These are phyloP conservation scores for Pyrenophora seminiperda DNA, from an alignment of 2,329 filamentous ascomycete species.

Conservation along the genomic window DNA sequence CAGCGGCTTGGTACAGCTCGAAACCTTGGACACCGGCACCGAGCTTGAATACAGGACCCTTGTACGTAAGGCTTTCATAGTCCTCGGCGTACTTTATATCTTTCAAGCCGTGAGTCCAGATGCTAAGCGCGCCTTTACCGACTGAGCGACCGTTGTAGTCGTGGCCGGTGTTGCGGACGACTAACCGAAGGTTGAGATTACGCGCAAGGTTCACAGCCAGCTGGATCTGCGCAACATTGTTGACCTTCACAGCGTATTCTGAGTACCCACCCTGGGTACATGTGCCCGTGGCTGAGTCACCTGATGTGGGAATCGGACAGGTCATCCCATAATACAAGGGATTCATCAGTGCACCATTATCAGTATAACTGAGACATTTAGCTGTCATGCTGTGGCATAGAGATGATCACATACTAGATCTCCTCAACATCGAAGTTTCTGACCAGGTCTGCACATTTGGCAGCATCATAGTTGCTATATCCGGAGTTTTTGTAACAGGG, in stretches of 20 bases:
- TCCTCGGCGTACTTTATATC: constrained; percentile 35
- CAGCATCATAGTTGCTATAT: constrained; percentile 37
- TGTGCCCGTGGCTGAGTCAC: constrained; percentile 24
- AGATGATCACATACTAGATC: constrained; percentile 25
- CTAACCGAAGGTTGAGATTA: constrained; percentile 38
- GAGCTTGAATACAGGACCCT: constrained; percentile 38
- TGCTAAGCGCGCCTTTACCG: constrained; percentile 35
- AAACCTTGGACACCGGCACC: constrained; percentile 41
- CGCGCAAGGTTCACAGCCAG: constrained; percentile 42
- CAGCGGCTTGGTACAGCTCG: constrained; percentile 38
- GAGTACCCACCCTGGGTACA: constrained; percentile 41
- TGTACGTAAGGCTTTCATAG: constrained; percentile 34
- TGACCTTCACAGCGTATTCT: constrained; percentile 34
- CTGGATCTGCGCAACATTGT: constrained; percentile 41
- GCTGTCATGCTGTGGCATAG: not conserved
- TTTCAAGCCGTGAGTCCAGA: constrained; percentile 41
- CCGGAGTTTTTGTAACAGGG: constrained; percentile 35
- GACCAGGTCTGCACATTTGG: constrained; percentile 29
- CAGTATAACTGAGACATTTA: constrained; percentile 22
- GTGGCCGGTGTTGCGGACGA: constrained; percentile 42
- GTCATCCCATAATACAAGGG: constrained; percentile 39
- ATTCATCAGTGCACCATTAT: constrained; percentile 36
- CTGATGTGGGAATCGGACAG: constrained; percentile 28
- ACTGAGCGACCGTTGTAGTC: constrained; percentile 39
- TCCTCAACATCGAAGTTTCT: constrained; percentile 24